Base-by-base conservation (phyloP, 768 basidiomycete species). In the Macrolepiota albuminosa region DNA sequence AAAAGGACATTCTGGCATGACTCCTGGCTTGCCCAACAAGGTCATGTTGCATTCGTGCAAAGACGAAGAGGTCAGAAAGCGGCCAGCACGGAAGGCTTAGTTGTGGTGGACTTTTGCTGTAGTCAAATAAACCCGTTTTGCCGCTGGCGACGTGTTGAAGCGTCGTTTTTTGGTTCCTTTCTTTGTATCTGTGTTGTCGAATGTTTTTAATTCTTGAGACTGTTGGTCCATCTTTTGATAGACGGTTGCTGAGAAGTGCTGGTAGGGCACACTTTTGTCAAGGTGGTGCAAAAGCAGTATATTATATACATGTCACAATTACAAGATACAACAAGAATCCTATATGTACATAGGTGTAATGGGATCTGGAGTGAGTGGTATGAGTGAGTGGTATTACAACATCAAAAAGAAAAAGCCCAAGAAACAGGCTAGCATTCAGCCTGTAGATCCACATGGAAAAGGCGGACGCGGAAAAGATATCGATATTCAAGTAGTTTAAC, bases 1-100 rank as follows among this genome's bases (percentile, higher is more conserved):
- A 16, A 94, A 94, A 70, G 93, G 93, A 8, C 90, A 94, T 70
- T 85, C 86, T 13, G 94, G 93, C 24, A 92, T 89, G 81, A 88
- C 88, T 6, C 78, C 80, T 6, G 77, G 79, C 39, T 77, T 81
- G 61, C 84, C 87, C 18, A 93, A 92, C 76, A 92, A 93, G 72
- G 71, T 94, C 65, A 88, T 90, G 84, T 68, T 94, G 65, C 91
- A 93, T 68, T 85, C 86, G 24, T 89, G 88, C 78, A 92, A 91
- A 72, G 90, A 93, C 54, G 91, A 93, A 24, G 91, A 93, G 72
- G 88, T 93, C 57, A 90, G 84, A 74, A 88, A 88, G 76, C 72
- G 80, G 60, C 72, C 76, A n/a, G 72, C 58, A 24, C 59, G 76
- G 64, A 79, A 78, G 68, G 26, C 53, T 42, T 54, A 54, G 42